Evolutionary conservation across 1,284 basidiomycete genomes (phyloP).

Genomic region (Fomes fomentarius): DNA sequence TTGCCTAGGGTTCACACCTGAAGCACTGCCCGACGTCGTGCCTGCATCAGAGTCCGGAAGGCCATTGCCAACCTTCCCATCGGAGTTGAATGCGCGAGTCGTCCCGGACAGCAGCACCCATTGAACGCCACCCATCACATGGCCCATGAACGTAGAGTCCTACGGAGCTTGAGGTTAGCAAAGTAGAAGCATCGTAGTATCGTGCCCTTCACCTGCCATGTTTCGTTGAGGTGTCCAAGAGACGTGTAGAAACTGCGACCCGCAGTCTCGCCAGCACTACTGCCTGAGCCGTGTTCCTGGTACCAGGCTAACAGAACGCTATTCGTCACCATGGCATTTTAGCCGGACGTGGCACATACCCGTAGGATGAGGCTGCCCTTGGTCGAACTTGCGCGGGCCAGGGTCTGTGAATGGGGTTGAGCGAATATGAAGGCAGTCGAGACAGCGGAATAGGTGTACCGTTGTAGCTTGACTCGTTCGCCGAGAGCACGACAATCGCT

Average conservation of each 20-base stretch:
- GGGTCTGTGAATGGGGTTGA: conserved; percentile 40
- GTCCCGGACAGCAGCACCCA: conserved; percentile 72
- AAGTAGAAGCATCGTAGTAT: too few species aligned
- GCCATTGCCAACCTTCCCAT: conserved; percentile 31
- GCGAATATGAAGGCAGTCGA: background rate
- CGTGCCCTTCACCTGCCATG: conserved; percentile 73
- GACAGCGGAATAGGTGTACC: conserved; percentile 39
- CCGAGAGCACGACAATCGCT: conserved; percentile 67
- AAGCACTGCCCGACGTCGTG: background rate
- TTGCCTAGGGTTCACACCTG: too few species aligned
- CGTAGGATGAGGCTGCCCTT: conserved; percentile 68
- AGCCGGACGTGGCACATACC: conserved; percentile 37
- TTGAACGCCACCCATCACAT: conserved; percentile 73
- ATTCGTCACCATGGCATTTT: background rate
- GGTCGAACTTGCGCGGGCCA: conserved; percentile 51
- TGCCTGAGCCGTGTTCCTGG: conserved; percentile 69
- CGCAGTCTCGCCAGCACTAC: conserved; percentile 45
- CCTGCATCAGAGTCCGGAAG: background rate
- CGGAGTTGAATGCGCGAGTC: conserved; percentile 54
- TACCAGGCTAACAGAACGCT: conserved; percentile 86
- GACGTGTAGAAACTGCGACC: conserved; percentile 86
- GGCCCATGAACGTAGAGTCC: conserved; percentile 65
- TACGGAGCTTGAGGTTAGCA: conserved; percentile 36
- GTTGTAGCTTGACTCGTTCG: conserved; percentile 67
- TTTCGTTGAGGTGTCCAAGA: conserved; percentile 75